phyloP scores from a whole-genome alignment of 768 basidiomycete species.

The Cyclocybe cylindracea region DNA sequence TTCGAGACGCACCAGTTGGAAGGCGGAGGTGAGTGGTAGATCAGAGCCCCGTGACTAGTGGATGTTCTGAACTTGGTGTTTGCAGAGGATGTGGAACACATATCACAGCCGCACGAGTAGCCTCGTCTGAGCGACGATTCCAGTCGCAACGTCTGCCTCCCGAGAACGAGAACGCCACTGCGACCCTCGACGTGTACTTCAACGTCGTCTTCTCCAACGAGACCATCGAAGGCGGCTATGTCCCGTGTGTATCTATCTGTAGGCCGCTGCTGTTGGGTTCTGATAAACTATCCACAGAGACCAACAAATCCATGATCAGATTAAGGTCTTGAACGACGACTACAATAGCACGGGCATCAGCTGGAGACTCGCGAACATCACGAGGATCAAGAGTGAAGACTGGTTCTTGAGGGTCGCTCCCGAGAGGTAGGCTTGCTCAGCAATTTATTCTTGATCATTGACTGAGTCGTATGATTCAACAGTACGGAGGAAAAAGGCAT shows the following conservation, averaged over 20 bases:
- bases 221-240: constrained; percentile 38
- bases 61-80: background rate
- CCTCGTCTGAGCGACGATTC: constrained; percentile 40
- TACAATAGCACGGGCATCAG: constrained; percentile 39
- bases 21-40: constrained; percentile 13
- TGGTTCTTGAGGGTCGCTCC: constrained; percentile 51
- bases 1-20: constrained; percentile 9
- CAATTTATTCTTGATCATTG: background rate
- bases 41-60: background rate
- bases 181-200: constrained; percentile 41
- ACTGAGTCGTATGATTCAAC: background rate
- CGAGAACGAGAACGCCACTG: constrained; percentile 25
- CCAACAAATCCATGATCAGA: constrained; percentile 32
- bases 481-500: constrained; percentile 40
- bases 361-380: constrained; percentile 41
- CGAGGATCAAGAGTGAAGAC: constrained; percentile 41
- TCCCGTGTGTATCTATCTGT: constrained; percentile 32
- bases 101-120: constrained; percentile 31
- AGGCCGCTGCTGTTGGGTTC: constrained; percentile 2
- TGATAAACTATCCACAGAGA: constrained; percentile 21
- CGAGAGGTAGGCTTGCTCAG: constrained; percentile 19
- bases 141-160: constrained; percentile 29
- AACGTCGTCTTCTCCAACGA: constrained; percentile 44
- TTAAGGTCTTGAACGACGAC: constrained; percentile 41
- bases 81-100: constrained; percentile 38